Evolutionary conservation across 2,329 filamentous ascomycete genomes (phyloP).

Genomic region (Clonostachys solani): DNA sequence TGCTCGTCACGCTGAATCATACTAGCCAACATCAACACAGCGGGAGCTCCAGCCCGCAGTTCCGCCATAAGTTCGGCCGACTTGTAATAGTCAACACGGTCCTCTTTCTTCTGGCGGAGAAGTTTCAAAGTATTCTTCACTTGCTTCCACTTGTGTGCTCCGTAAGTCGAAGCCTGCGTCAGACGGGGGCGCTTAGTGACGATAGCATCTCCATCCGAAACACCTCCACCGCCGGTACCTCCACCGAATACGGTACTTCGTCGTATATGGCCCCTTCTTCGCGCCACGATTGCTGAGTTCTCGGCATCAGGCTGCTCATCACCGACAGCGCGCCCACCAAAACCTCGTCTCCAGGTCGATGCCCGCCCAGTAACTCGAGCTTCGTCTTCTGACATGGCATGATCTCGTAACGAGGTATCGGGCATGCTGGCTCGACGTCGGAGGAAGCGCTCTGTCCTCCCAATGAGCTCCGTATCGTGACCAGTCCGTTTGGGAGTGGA

Average conservation of each 20-base stretch:
- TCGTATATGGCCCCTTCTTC: slow-evolving; percentile 59
- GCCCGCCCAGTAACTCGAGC: slow-evolving; percentile 57
- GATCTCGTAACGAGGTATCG: slow-evolving; percentile 48
- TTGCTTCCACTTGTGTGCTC: slow-evolving; percentile 84
- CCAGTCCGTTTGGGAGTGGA: slow-evolving; percentile 52
- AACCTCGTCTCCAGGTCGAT: slow-evolving; percentile 46
- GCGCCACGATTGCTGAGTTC: slow-evolving; percentile 37
- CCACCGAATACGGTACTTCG: slow-evolving; percentile 63
- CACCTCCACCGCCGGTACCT: slow-evolving; percentile 43
- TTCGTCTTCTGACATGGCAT: slow-evolving; percentile 65
- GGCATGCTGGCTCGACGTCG: slow-evolving; percentile 63
- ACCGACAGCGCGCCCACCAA: slow-evolving; percentile 38
- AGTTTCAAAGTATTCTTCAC: slow-evolving; percentile 85
- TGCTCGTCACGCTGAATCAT: slow-evolving; percentile 98
- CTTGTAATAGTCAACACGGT: slow-evolving; percentile 87
- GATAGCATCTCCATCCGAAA: slow-evolving; percentile 59
- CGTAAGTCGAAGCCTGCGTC: slow-evolving; percentile 67
- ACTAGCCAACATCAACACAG: slow-evolving; percentile 89
- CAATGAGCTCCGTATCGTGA: slow-evolving; percentile 31
- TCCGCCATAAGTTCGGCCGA: slow-evolving; percentile 96
- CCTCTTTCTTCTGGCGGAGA: slow-evolving; percentile 76
- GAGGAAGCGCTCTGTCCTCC: slow-evolving; percentile 41
- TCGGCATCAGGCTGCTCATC: slow-evolving; percentile 50
- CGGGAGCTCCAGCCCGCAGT: slow-evolving; percentile 84
- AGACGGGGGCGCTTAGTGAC: slow-evolving; percentile 54